Evolutionary conservation across 176 grass and related monocot genomes (phyloP).

Genomic region (Dactylis glomerata): DNA sequence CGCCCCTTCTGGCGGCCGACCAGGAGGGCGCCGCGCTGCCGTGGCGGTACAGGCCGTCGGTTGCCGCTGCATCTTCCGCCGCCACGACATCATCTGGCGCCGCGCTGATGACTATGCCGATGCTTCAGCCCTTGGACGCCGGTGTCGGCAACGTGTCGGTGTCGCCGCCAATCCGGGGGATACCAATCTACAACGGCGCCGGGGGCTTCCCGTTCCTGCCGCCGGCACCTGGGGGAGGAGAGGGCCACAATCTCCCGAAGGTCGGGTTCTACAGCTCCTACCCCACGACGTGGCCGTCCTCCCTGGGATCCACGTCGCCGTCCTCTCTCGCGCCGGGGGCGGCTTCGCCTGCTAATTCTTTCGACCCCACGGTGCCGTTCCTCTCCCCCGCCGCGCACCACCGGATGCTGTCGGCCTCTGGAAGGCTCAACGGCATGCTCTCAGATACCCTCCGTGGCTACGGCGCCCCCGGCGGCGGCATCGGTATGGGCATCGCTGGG

Average conservation of each 20-base stretch:
- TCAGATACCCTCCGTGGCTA: constrained; percentile 66
- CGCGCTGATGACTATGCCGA: constrained; percentile 34
- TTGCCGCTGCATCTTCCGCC: constrained; percentile 10
- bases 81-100: constrained; percentile 25
- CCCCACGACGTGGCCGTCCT: constrained; percentile 34
- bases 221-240: constrained; percentile 16
- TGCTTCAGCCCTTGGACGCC: constrained; percentile 35
- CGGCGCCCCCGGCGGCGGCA: not conserved
- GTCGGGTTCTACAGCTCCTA: constrained; percentile 39
- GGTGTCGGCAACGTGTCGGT: constrained; percentile 20
- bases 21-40: constrained; percentile 28
- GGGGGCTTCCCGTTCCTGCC: constrained; percentile 59
- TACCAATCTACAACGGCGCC: constrained; percentile 77
- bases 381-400: constrained; percentile 58
- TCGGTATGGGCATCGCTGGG: constrained; percentile 29
- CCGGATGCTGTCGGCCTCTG: constrained; percentile 63
- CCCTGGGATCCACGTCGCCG: constrained; percentile 38
- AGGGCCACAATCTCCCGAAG: constrained; percentile 29
- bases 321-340: constrained; percentile 7
- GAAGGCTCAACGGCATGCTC: constrained; percentile 73
- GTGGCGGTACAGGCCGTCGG: constrained; percentile 37
- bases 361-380: constrained; percentile 52
- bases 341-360: not conserved
- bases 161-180: constrained; percentile 63
- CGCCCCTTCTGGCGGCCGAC: constrained; percentile 40